These are phyloP conservation scores for Aspergillus floridensis DNA, from an alignment of 2,329 filamentous ascomycete genomes.

Conservation along the genomic window DNA sequence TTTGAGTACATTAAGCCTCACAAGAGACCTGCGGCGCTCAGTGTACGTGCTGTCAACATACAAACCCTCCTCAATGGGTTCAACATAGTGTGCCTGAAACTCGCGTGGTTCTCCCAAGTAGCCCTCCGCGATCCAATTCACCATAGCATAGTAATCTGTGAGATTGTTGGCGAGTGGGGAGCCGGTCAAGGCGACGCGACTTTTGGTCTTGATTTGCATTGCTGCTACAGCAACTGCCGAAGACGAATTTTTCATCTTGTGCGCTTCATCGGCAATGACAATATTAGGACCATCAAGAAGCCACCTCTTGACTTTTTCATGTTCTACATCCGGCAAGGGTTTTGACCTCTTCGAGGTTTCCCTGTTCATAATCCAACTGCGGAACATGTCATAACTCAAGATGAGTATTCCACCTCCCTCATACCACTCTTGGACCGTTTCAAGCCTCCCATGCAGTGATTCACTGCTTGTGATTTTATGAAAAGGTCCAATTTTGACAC, in stretches of 20 bases:
- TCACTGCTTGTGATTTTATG: slow-evolving; percentile 53
- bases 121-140: slow-evolving; percentile 78
- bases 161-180: slow-evolving; percentile 84
- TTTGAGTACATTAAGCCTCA: slow-evolving; percentile 68
- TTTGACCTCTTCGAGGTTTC: slow-evolving; percentile 22
- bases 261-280: slow-evolving; percentile 82
- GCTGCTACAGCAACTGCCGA: slow-evolving; percentile 56
- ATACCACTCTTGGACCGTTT: slow-evolving; percentile 59
- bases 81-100: slow-evolving; percentile 68
- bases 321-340: slow-evolving; percentile 34
- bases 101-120: slow-evolving; percentile 68
- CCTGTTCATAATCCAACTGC: slow-evolving; percentile 42
- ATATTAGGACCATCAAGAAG: slow-evolving; percentile 65
- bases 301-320: slow-evolving; percentile 44
- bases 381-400: slow-evolving; percentile 70
- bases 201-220: slow-evolving; percentile 61
- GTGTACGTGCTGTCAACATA: slow-evolving; percentile 58
- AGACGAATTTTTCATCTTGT: slow-evolving; percentile 67
- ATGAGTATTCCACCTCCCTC: slow-evolving; percentile 68
- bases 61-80: slow-evolving; percentile 71
- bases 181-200: slow-evolving; percentile 79
- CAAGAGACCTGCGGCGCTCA: slow-evolving; percentile 61
- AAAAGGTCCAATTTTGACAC: slow-evolving; percentile 54
- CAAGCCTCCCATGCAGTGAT: slow-evolving; percentile 39
- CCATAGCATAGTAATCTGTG: slow-evolving; percentile 79